Evolutionary conservation across 2,329 filamentous ascomycete species (phyloP), one percentile per base, ranked within the genome.

Genomic region (Clonostachys chloroleuca): DNA sequence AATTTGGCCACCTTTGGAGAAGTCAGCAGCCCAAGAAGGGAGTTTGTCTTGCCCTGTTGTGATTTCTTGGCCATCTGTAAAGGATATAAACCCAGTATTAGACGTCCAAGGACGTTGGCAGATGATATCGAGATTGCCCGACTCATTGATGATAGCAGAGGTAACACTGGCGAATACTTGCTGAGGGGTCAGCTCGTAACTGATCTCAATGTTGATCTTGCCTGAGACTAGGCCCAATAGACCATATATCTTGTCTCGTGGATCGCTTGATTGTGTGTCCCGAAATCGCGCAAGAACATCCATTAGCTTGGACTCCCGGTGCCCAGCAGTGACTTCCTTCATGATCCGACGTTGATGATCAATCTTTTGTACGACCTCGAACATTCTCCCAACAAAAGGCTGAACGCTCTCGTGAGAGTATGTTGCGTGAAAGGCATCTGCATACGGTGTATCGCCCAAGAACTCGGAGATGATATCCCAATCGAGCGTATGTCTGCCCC

Each of bases 51-150:
- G 8, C 24, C 24, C 24, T 10, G 24, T 30, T 30, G 24, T 10
- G 24, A 8, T 10, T 30, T 30, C 24, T 10, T 30, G 24, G 24
- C 8, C 24, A 30, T 30, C 24, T 30, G 9, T 10, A 30, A 30
- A 30, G 24, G 24, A 30, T 30, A 10, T 10, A 30, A 30, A 30
- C 14, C 12, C 36, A 8, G 36, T n/a, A 30, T 24, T 16, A 18
- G 30, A n/a, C n/a, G 13, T 35, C 45, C 45, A 47, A n/a, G 45
- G 45, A 16, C 40, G 35, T 30, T 47, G 45, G 40, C 45, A 47
- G 14, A 47, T 36, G n/a, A 43, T 47, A 34, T 47, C 45, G 10
- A 47, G 40, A 36, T 47, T 42, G 13, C 40, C 9, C 7, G 14
- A 17, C 13, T 47, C 37, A 13, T 47, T 34, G 40, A 47, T 36